Base-by-base conservation (phyloP, 108 stramenopile species). In the Skeletonema menzelii region DNA sequence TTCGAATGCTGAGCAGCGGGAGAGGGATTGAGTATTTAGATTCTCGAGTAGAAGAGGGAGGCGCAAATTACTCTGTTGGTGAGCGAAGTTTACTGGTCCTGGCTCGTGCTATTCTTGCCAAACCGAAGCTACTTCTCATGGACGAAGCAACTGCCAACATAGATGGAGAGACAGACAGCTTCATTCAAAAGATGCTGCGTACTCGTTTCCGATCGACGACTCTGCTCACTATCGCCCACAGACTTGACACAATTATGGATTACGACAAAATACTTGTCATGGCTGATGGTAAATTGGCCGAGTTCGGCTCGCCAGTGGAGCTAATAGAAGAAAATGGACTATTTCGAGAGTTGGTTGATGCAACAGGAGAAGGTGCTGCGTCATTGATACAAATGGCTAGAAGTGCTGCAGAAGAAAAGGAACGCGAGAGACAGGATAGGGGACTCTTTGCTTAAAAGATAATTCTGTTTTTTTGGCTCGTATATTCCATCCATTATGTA, bases 181-280 rank as follows among this genome's bases (percentile, higher is more conserved):
- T 95, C 61, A 90, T 97, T 44, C 97, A 97, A 72, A 63, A 71
- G 14, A 96, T 95, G 88, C 77, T 98, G 7, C 89, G 97, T 5
- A 87, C 89, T 40, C 69, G 86, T 7, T 97, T 97, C 71, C 60
- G 72, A 22, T 81, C 80, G 8, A 94, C 90, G n/a, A 98, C 98
- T 2, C 69, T 97, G 42, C 65, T 98, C 2, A 96, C 97, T 11
- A 88, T 98, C 47, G 97, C 98, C 8, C 98, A 98, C 65, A 84
- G 97, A 14, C 72, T 94, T 8, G 84, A 94, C 47, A 98, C 98
- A 7, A 96, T 98, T 59, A 93, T 98, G 90, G 98, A 98, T 75
- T 97, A 94, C 66, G 35, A 34, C 37, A 67, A 83, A 1, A 80
- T 95, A 22, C 62, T 98, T 31, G 97, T 97, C 2, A 89, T 98